Evolutionary conservation across 1,284 basidiomycete genomes (phyloP).

Genomic region (Apiotrichum sp.): DNA sequence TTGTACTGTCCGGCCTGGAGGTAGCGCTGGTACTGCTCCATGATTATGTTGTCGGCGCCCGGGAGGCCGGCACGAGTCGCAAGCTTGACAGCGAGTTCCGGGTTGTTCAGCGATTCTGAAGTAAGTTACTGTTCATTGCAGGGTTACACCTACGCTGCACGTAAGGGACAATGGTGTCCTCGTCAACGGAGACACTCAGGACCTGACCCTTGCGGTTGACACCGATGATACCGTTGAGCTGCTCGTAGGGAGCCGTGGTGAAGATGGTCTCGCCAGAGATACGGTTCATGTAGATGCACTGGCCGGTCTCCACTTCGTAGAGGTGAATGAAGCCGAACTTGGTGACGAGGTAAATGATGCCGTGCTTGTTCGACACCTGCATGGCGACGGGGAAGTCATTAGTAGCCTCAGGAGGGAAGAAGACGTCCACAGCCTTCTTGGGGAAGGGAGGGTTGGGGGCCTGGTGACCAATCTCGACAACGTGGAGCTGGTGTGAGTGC

Average conservation of each 20-base stretch:
- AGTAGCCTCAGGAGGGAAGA: constrained; percentile 96
- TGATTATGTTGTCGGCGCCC: constrained; percentile 94
- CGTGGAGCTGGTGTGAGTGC: constrained; percentile 65
- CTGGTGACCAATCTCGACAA: constrained; percentile 97
- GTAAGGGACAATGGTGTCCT: constrained; percentile 92
- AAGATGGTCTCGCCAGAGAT: constrained; percentile 99
- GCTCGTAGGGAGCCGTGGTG: constrained; percentile 94
- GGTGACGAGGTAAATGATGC: constrained; percentile 94
- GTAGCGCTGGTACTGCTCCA: constrained; percentile 90
- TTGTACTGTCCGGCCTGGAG: constrained; percentile 86
- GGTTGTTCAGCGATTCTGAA: constrained; percentile 81
- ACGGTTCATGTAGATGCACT: constrained; percentile 99
- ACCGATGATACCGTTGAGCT: constrained; percentile 91
- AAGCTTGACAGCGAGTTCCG: constrained; percentile 96
- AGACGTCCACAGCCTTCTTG: constrained; percentile 98
- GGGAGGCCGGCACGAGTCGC: constrained; percentile 95
- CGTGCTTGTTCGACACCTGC: constrained; percentile 97
- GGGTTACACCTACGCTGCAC: constrained; percentile 62
- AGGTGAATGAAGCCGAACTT: constrained; percentile 99
- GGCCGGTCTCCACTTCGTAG: constrained; percentile 97
- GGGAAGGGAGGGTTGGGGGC: constrained; percentile 91
- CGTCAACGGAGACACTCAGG: constrained; percentile 92
- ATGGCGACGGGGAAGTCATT: constrained; percentile 99
- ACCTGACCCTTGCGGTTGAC: constrained; percentile 99
- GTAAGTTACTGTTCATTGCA: constrained; percentile 15